Percentiles rank a stretch among this genome's conserved stretches.
Evolutionary conservation across 2,329 filamentous ascomycete species (phyloP).

Genomic region (Calonectria crousiana): DNA sequence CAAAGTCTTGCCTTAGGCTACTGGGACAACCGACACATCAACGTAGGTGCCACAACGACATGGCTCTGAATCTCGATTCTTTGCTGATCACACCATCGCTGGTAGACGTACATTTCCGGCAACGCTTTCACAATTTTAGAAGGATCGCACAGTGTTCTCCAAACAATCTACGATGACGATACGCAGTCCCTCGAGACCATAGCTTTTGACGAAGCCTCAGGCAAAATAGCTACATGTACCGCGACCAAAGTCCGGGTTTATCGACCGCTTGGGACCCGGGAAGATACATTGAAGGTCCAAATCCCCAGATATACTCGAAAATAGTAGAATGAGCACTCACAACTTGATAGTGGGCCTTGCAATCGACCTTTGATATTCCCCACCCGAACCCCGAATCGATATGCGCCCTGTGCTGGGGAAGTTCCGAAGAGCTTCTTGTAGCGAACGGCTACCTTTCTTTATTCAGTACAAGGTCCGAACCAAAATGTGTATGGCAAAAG

Average conservation of each 20-base stretch:
- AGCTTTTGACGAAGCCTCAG: constrained; percentile 82
- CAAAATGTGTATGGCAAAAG: constrained; percentile 78
- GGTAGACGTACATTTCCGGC: constrained; percentile 88
- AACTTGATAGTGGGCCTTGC: constrained; percentile 69
- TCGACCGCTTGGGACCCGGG: constrained; percentile 76
- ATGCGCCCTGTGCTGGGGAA: constrained; percentile 83
- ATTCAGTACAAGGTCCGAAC: constrained; percentile 65
- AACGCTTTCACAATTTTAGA: constrained; percentile 87
- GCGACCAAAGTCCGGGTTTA: constrained; percentile 79
- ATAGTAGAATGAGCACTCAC: constrained; percentile 35
- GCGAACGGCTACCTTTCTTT: constrained; percentile 79
- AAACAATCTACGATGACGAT: constrained; percentile 92
- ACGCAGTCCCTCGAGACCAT: constrained; percentile 77
- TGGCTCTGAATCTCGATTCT: neutral
- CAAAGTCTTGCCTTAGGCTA: constrained; percentile 81
- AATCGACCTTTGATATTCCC: constrained; percentile 68
- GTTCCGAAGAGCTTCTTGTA: constrained; percentile 84
- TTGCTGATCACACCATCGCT: constrained; percentile 24
- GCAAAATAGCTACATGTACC: constrained; percentile 86
- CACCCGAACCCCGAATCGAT: constrained; percentile 48
- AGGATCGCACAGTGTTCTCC: constrained; percentile 79
- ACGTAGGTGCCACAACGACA: constrained; percentile 64
- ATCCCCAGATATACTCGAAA: constrained; percentile 4
- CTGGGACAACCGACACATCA: constrained; percentile 79
- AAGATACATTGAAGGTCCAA: constrained; percentile 80